Evolutionary conservation across 1,284 basidiomycete genomes (phyloP).

Genomic region (Boletus sp.): DNA sequence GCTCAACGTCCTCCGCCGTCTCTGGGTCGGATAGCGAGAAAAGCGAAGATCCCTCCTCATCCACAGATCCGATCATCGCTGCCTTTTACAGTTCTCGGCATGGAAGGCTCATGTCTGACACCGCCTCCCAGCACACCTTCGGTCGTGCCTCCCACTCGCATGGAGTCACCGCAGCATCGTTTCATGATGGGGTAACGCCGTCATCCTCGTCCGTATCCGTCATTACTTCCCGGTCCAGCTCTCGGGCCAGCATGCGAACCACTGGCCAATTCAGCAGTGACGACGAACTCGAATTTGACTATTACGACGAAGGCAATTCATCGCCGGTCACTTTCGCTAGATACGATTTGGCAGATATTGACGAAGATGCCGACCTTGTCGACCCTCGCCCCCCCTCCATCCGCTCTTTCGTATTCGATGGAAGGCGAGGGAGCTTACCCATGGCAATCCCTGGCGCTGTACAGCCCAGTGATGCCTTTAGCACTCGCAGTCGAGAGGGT

Average conservation of each 20-base stretch:
- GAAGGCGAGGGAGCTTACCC: slow-evolving; percentile 49
- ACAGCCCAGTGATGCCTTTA: slow-evolving; percentile 23
- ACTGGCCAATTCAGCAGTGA: slow-evolving; percentile 52
- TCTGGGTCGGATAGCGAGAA: slow-evolving; percentile 35
- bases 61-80: slow-evolving; percentile 32
- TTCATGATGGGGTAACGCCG: slow-evolving; percentile 37
- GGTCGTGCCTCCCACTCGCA: slow-evolving; percentile 37
- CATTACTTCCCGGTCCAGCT: slow-evolving; percentile 46
- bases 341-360: slow-evolving; percentile 42
- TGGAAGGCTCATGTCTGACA: slow-evolving; percentile 44
- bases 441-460: slow-evolving; percentile 46
- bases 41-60: slow-evolving; percentile 40
- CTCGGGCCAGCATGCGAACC: slow-evolving; percentile 41
- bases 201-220: slow-evolving; percentile 48
- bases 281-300: slow-evolving; percentile 50
- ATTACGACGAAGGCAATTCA: slow-evolving; percentile 42
- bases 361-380: slow-evolving; percentile 37
- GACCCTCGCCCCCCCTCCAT: slow-evolving; percentile 26
- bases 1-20: slow-evolving; percentile 14
- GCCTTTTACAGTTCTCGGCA: slow-evolving; percentile 23
- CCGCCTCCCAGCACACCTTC: slow-evolving; percentile 56
- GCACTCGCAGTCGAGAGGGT: slow-evolving; percentile 48
- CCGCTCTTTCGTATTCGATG: slow-evolving; percentile 25
- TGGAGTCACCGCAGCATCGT: slow-evolving; percentile 23
- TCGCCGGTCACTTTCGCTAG: slow-evolving; percentile 41